Conservation (phyloP, 257 asterid species). For the Solanum etuberosum region DNA sequence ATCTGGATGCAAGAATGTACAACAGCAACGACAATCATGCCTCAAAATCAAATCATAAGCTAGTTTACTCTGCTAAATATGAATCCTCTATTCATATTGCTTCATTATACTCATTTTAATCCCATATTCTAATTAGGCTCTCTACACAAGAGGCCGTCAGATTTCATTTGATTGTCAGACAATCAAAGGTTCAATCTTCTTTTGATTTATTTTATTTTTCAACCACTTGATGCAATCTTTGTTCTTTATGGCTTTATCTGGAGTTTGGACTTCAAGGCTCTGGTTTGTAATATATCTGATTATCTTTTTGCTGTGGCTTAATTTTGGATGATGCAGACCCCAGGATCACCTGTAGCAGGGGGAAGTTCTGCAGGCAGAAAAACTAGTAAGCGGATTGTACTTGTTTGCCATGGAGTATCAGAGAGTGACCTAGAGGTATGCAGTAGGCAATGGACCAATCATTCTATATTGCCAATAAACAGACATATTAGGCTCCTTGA, state of each 20-base stretch:
- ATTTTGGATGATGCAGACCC: slow-evolving; percentile 67
- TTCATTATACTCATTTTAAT: neutral
- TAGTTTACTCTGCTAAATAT: neutral
- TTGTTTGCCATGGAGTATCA: slow-evolving; percentile 57
- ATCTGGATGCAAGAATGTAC: neutral
- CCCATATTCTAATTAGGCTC: neutral
- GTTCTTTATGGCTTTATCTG: slow-evolving; percentile 8
- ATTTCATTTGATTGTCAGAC: neutral
- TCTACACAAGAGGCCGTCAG: neutral
- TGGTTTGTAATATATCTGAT: neutral
- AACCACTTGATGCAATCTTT: neutral
- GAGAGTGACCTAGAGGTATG: slow-evolving; percentile 42
- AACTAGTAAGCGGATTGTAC: slow-evolving; percentile 48
- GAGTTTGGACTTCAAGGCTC: neutral
- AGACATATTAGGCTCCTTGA: neutral
- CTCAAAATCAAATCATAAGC: neutral
- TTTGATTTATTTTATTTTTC: neutral
- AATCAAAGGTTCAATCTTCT: neutral
- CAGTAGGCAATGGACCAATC: neutral
- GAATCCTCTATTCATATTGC: no score
- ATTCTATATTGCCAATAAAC: neutral
- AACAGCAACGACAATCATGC: neutral
- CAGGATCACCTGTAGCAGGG: slow-evolving; percentile 63
- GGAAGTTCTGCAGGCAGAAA: slow-evolving; percentile 71
- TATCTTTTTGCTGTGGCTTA: neutral